Base-by-base conservation (phyloP, 2,329 filamentous ascomycete species). In the Acephala macrosclerotiorum region DNA sequence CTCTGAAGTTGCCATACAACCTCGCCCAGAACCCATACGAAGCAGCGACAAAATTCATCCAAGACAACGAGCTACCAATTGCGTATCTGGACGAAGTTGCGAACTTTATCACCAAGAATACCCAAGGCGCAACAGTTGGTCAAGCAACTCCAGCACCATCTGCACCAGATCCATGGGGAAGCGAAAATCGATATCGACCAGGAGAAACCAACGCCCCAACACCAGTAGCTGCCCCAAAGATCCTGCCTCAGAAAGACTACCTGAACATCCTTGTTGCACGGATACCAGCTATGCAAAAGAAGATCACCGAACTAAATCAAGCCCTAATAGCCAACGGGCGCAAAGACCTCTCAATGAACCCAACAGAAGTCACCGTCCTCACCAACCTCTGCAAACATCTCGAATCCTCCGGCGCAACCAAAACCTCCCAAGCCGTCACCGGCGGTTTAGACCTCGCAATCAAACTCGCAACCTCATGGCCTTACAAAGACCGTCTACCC, bases 1-100 rank as follows among this genome's bases (percentile, higher is more conserved):
- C 95, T 0, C 83, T 98, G 55, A 97, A 97, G 78, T 84, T 98
- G n/a, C 94, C 95, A 0, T 98, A 92, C 80, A 97, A 98, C 76
- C 84, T 95, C 14, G 93, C 91, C 0, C 91, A 97, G 76, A 97
- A 97, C 72, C 93, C 94, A 0, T 98, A 96, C 77, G 92, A 97
- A 72, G 90, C 91, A 2, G 95, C 96, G 0, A 93, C 91, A 40
- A 97, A 93, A 75, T 99, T 98, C 72, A 89, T 98, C 57, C 87
- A 90, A 72, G 89, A 94, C 75, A 96, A 98, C 73, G 91, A 97
- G 75, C 85, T 98, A 1, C 93, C 95, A 0, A 86, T 96, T 62
- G 88, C 87, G 3, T 98, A 97, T 75, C 85, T 97, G 16, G 95
- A 98, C 72, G 92, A 94, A 75, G 94, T 97, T 18, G 93, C 94